Evolutionary conservation across 2,329 filamentous ascomycete species (phyloP), one percentile per base, ranked within the genome.

Genomic region (Sarocladiaceae sp.): DNA sequence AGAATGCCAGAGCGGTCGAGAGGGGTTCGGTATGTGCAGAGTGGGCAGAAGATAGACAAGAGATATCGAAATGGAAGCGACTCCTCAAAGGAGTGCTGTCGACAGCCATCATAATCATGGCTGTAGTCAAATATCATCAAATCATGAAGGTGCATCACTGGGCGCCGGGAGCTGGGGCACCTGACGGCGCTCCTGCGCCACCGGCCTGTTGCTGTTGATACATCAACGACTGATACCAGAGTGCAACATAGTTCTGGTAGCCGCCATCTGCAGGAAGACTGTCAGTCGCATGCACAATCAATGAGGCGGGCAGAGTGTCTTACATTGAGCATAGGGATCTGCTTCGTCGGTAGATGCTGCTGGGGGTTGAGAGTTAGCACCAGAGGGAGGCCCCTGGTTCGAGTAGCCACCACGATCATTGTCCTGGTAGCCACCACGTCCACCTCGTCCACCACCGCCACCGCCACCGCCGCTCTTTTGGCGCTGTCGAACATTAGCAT

Each of bases 271-370:
- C 33, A 56, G 7, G n/a, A 22, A 13, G 5, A 20, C 8, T n/a
- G 26, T 48, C n/a, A 48, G 17, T 17, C 20, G 22, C 4, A 7
- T 18, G 5, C 23, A 18, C 3, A 22, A 48, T 5, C n/a, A 20
- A 22, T 23, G 28, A 18, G 35, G 18, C 4, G n/a, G 18, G 25
- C 23, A n/a, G 20, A 20, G 20, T 46, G 11, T 73, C 82, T 74
- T 74, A 85, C 82, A 94, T 53, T 84, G 78, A 53, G 89, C 89
- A 69, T 94, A 94, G 1, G 86, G 85, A 62, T 89, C 87, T 52
- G 75, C 74, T 47, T 74, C 76, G 56, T 78, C 75, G 55, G 71
- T 74, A 59, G 78, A 69, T 62, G 71, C 64, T 54, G 74, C 67
- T 63, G 66, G 69, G 35, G 69, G 61, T 52, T 71, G 67, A 60